These are phyloP conservation scores for Saturnispora sekii DNA, from an alignment of 805 yeast genomes.

Conservation along the genomic window DNA sequence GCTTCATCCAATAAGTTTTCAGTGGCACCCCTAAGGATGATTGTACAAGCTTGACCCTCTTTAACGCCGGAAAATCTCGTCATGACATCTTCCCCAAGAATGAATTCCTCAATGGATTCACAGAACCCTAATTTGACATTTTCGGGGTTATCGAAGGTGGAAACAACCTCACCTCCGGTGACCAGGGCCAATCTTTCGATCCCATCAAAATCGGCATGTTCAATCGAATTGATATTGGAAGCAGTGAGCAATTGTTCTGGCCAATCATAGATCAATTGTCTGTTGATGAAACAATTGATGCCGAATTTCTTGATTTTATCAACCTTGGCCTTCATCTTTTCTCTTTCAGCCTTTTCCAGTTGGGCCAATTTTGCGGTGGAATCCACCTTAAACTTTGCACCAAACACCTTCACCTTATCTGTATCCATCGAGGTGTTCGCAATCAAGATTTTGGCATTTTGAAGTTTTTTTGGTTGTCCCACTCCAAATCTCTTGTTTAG, in stretches of 20 bases:
- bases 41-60: slow-evolving; percentile 93
- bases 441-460: slow-evolving; percentile 77
- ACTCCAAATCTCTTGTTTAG: slow-evolving; percentile 89
- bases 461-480: slow-evolving; percentile 79
- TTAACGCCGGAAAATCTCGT: slow-evolving; percentile 92
- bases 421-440: slow-evolving; percentile 97
- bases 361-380: slow-evolving; percentile 80
- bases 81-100: slow-evolving; percentile 88
- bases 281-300: slow-evolving; percentile 83
- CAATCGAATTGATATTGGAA: slow-evolving; percentile 79
- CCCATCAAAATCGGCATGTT: slow-evolving; percentile 98
- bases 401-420: slow-evolving; percentile 94
- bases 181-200: slow-evolving; percentile 93
- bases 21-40: slow-evolving; percentile 95
- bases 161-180: slow-evolving; percentile 96
- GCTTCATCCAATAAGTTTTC: slow-evolving; percentile 98
- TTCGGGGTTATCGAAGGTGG: slow-evolving; percentile 91
- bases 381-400: slow-evolving; percentile 95
- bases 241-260: slow-evolving; percentile 95
- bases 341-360: slow-evolving; percentile 62
- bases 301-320: slow-evolving; percentile 76
- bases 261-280: slow-evolving; percentile 95
- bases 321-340: slow-evolving; percentile 84
- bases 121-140: slow-evolving; percentile 80
- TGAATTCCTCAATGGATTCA: slow-evolving; percentile 80